A percentile compares a stretch with the other conserved stretches of the same genome.
These are phyloP conservation scores for Phyllostachys edulis DNA, from an alignment of 176 grass and related monocot species.

Conservation along the genomic window DNA sequence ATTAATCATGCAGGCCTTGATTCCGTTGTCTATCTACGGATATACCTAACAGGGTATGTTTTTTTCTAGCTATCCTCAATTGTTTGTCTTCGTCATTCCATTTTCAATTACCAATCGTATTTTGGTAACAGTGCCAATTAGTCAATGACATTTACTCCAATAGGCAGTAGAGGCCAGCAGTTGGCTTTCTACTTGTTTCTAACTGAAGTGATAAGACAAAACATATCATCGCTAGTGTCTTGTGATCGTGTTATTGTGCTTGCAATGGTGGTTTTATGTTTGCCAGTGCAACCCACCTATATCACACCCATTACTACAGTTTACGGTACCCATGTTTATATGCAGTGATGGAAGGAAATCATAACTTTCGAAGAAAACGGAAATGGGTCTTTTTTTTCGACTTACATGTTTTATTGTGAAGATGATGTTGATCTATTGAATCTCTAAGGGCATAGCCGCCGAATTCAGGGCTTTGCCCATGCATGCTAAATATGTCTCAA, in stretches of 20 bases:
- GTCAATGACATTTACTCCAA: not conserved
- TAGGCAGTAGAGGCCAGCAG: not conserved
- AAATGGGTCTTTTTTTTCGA: not conserved
- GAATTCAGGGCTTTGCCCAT: not conserved
- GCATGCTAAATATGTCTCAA: not conserved
- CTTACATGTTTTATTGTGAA: not conserved
- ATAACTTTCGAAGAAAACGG: not conserved
- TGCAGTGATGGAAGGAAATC: not conserved
- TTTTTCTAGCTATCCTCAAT: not conserved
- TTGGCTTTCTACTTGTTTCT: not conserved
- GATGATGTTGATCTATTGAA: not conserved
- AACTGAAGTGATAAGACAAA: not conserved
- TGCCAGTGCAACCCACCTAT: not conserved
- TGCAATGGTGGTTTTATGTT: not conserved
- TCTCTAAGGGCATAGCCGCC: not conserved
- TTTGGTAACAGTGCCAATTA: not conserved
- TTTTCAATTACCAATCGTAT: not conserved
- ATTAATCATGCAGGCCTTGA: slow-evolving; percentile 94
- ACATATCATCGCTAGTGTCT: not conserved
- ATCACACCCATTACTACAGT: not conserved
- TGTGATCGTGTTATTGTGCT: not conserved
- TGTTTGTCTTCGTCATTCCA: not conserved
- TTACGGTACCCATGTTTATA: not conserved
- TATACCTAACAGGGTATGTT: slow-evolving; percentile 82
- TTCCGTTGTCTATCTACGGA: slow-evolving; percentile 86